Conservation (phyloP, 371 early-diverging fungal species). For the Mucor racemosus region DNA sequence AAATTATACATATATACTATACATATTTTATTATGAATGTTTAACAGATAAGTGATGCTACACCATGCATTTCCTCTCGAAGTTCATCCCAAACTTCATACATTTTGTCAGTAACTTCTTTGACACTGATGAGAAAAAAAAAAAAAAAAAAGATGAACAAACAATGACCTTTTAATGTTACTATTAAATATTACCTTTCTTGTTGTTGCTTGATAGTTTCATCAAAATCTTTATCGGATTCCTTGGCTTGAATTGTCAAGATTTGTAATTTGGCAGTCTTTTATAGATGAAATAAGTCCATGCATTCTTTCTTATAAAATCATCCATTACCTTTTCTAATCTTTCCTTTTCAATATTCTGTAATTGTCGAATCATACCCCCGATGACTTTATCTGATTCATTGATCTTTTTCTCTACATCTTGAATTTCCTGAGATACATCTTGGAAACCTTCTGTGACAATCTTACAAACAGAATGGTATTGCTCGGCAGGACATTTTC, state of each 20-base stretch:
- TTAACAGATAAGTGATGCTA: slow-evolving; percentile 32
- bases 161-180: background rate
- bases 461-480: slow-evolving; percentile 51
- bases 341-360: slow-evolving; percentile 48
- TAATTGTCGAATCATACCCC: slow-evolving; percentile 36
- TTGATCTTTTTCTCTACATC: slow-evolving; percentile 31
- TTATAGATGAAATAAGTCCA: background rate
- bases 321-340: slow-evolving; percentile 32
- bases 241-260: slow-evolving; percentile 39
- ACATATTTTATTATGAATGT: background rate
- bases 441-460: slow-evolving; percentile 55
- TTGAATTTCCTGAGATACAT: slow-evolving; percentile 49
- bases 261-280: slow-evolving; percentile 49
- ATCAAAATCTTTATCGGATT: slow-evolving; percentile 49
- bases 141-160: background rate
- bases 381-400: slow-evolving; percentile 31
- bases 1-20: background rate
- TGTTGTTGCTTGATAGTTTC: slow-evolving; percentile 34
- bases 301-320: background rate
- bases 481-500: slow-evolving; percentile 44
- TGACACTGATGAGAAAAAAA: slow-evolving; percentile 10
- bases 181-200: slow-evolving; percentile 26
- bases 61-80: slow-evolving; percentile 44
- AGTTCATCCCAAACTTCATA: slow-evolving; percentile 50
- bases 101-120: slow-evolving; percentile 25